A percentile compares a stretch with the other conserved stretches of the same genome.
Conservation (phyloP, 1,284 basidiomycete species). For the Boletellus sp. region DNA sequence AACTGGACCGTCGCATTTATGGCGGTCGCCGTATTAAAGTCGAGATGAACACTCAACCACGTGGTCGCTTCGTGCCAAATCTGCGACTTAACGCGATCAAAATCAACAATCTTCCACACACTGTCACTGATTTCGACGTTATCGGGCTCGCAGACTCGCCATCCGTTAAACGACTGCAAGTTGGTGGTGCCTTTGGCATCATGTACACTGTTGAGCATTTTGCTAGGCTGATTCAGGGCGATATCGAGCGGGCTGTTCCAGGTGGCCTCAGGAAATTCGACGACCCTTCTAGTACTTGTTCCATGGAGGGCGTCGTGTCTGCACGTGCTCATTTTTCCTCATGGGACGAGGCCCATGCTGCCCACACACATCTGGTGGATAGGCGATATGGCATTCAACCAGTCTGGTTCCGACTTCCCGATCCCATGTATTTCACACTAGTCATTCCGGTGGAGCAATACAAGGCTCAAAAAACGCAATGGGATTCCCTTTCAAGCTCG, state of each 20-base stretch:
- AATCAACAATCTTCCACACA: conserved; percentile 23
- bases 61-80: conserved; percentile 19
- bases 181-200: background rate
- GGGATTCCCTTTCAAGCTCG: conserved; percentile 40
- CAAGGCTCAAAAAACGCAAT: conserved; percentile 45
- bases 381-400: conserved; percentile 30
- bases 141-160: conserved; percentile 15
- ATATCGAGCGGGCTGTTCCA: conserved; percentile 21
- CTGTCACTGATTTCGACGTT: conserved; percentile 25
- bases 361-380: conserved; percentile 30
- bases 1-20: conserved; percentile 35
- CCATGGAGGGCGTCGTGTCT: conserved; percentile 27
- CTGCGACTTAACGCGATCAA: conserved; percentile 34
- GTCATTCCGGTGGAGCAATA: conserved; percentile 47
- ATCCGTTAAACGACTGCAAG: conserved; percentile 23
- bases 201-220: conserved; percentile 7
- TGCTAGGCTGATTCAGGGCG: conserved; percentile 11
- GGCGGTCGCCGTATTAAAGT: conserved; percentile 42
- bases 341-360: conserved; percentile 45
- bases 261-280: conserved; percentile 19
- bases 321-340: conserved; percentile 42
- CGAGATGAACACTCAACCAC: conserved; percentile 37
- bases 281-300: conserved; percentile 14
- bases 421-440: conserved; percentile 46
- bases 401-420: conserved; percentile 39